Conservation (phyloP, 176 grass and related monocot genomes). For the Dactylis glomerata region DNA sequence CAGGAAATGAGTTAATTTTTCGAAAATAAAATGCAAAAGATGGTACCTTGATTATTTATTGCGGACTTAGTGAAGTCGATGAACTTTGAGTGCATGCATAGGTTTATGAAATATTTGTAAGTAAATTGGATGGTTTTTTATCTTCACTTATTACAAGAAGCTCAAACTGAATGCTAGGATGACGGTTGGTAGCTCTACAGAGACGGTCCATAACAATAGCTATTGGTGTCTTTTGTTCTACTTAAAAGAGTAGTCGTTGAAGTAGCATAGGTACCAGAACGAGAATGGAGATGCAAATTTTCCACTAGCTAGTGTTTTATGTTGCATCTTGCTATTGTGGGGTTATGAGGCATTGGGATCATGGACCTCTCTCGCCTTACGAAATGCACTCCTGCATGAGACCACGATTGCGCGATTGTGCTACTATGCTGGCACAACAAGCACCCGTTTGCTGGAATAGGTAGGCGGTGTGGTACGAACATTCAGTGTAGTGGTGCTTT, state of each 20-base stretch:
- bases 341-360: too few relatives aligned
- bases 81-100: background rate
- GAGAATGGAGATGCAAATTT: too few relatives aligned
- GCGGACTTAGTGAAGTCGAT: background rate
- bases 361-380: too few relatives aligned
- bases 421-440: too few relatives aligned
- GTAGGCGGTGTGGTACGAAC: too few relatives aligned
- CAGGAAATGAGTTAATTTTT: too few relatives aligned
- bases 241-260: background rate
- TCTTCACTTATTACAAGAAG: background rate
- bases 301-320: slow-evolving; percentile 14
- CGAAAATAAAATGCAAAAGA: background rate
- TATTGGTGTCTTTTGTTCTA: background rate
- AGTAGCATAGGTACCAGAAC: background rate
- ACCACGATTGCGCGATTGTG: too few relatives aligned
- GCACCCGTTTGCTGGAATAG: too few relatives aligned
- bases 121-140: background rate
- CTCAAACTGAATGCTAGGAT: background rate
- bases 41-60: slow-evolving; percentile 17
- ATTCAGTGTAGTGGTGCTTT: too few relatives aligned
- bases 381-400: too few relatives aligned
- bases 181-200: background rate
- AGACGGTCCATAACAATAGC: too few relatives aligned
- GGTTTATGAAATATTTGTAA: background rate
- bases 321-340: background rate